Base-by-base conservation (phyloP, 1,139 yeast species). In the Meyerozyma elateridarum region DNA sequence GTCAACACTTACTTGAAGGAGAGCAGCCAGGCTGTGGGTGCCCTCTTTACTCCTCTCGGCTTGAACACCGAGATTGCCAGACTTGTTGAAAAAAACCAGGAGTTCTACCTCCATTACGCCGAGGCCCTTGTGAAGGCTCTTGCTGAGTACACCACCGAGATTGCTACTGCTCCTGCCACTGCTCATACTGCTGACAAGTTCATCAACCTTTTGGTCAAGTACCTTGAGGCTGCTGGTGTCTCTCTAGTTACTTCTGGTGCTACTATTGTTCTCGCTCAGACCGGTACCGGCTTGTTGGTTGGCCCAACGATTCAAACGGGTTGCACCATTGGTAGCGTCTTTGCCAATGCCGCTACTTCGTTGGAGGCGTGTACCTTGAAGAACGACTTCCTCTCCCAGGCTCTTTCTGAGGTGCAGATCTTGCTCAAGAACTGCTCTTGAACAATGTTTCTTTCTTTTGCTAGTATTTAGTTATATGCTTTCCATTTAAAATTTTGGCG, bases 41-140 rank as follows among this genome's bases (percentile, higher is more conserved):
- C n/a, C n/a, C n/a, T n/a, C n/a, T n/a, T n/a, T n/a, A n/a, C n/a
- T n/a, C n/a, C n/a, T n/a, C 9, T 24, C 12, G 27, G 27, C 11
- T 24, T 24, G 27, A 15, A 8, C 8, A 14, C 17, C 27, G 27
- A 24, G 12, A 18, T 15, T 15, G 27, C 27, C 17, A 15, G 9
- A 3, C 15, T 24, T 11, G 27, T 18, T 18, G 15, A 24, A 17
- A 18, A 8, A 4, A 15, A 17, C 5, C 15, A 15, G 18, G 18
- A 17, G 8, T 15, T 24, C 15, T 17, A 15, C 4, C 14, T 15
- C 19, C 19, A 24, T 13, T 24, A 9, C 12, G 27, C 27, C 15
- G 27, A n/a, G 4, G 17, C 27, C 5, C 9, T 24, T 5, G 27
- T 24, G 18, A 13, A 24, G 27, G 27, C 27, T 4, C 9, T 24